Conservation (phyloP, 331 rosid species). For the Rosa hybrid region DNA sequence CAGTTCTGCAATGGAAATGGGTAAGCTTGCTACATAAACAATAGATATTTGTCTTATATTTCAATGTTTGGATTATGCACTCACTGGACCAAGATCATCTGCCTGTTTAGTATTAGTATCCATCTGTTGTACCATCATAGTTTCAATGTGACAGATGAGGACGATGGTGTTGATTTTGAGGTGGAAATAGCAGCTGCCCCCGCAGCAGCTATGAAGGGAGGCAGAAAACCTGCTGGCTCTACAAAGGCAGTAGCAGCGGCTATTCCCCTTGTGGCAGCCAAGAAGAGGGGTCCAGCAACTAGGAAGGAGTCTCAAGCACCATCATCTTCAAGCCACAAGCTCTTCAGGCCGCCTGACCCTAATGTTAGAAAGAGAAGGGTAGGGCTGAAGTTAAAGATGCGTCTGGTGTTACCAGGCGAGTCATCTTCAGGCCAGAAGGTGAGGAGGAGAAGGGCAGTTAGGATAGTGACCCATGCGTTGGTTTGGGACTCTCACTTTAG, state of each 20-base stretch:
- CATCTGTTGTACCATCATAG: neutral
- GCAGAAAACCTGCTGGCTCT: constrained; percentile 54
- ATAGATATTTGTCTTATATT: too few relatives aligned
- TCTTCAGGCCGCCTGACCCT: constrained; percentile 67
- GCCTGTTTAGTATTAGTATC: neutral
- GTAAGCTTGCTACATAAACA: constrained; percentile 35
- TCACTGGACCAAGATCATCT: neutral
- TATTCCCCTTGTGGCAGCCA: constrained; percentile 45
- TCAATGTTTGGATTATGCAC: too few relatives aligned
- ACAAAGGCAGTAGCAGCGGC: constrained; percentile 36
- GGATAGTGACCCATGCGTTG: neutral
- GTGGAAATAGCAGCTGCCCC: constrained; percentile 29
- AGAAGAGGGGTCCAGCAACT: constrained; percentile 44
- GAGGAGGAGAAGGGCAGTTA: too few relatives aligned
- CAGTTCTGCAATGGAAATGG: constrained; percentile 60
- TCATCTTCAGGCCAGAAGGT: too few relatives aligned
- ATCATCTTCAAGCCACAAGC: constrained; percentile 54
- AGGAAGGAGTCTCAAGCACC: constrained; percentile 27
- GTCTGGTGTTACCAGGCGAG: too few relatives aligned
- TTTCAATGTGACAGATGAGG: constrained; percentile 44
- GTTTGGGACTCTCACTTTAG: neutral
- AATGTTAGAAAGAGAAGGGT: constrained; percentile 66
- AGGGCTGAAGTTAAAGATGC: too few relatives aligned
- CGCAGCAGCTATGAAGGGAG: constrained; percentile 49
- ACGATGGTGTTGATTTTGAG: constrained; percentile 35